Conservation (phyloP, 2,329 filamentous ascomycete species). For the Phoma sp. region DNA sequence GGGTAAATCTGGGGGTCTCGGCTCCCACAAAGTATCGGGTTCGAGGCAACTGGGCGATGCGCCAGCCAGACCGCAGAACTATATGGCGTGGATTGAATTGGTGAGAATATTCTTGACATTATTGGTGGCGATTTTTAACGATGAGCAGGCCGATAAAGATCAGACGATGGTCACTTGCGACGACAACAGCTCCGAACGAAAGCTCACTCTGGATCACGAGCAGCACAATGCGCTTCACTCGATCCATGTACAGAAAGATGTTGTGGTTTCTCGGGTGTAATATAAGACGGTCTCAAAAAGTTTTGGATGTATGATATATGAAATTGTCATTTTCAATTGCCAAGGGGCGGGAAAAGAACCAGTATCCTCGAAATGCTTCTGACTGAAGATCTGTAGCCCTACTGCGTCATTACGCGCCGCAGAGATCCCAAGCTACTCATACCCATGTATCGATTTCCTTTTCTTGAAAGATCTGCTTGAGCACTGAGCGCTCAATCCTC, state of each 20-base stretch:
- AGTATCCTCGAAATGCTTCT: neutral
- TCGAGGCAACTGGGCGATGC: constrained; percentile 9
- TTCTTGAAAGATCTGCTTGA: no score
- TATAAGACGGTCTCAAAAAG: no score
- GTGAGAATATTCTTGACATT: neutral
- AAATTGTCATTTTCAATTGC: neutral
- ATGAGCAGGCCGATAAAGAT: constrained; percentile 25
- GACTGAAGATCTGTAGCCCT: neutral
- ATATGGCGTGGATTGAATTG: constrained; percentile 32
- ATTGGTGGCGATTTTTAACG: neutral
- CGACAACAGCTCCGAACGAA: constrained; percentile 29
- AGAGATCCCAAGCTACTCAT: no score
- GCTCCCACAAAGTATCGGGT: constrained; percentile 6
- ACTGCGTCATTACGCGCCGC: no score
- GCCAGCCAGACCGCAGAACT: constrained; percentile 17
- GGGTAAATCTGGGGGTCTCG: neutral
- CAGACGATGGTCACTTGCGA: constrained; percentile 23
- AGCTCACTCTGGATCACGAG: constrained; percentile 16
- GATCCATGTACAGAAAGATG: constrained; percentile 27
- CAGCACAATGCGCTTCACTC: constrained; percentile 13
- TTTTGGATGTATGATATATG: neutral
- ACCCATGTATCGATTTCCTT: no score
- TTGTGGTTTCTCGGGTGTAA: constrained; percentile 19
- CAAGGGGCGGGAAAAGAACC: no score
- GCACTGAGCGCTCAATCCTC: neutral